Conservation (phyloP, 495 filamentous ascomycete species). For the Aspergillus nidulans region DNA sequence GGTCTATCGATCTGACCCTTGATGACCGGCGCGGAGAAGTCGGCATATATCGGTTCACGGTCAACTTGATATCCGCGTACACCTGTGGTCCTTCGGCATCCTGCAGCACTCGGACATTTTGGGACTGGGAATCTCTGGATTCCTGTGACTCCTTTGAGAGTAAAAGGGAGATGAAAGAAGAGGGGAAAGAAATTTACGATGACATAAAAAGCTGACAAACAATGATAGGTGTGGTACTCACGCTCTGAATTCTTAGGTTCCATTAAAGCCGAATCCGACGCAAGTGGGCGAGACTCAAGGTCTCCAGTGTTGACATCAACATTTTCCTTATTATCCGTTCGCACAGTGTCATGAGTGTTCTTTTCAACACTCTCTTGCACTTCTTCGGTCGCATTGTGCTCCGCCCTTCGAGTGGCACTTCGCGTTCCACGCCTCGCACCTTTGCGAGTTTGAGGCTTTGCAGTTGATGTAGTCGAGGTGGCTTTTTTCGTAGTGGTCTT, state of each 20-base stretch:
- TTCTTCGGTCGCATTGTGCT: slow-evolving; percentile 1
- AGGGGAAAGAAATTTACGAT: background rate
- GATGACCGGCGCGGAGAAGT: slow-evolving; percentile 11
- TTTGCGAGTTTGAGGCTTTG: slow-evolving; percentile 11
- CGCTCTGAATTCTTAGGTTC: slow-evolving; percentile 13
- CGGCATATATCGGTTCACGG: background rate
- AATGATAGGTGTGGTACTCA: slow-evolving; percentile 3
- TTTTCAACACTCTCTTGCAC: background rate
- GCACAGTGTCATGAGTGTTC: background rate
- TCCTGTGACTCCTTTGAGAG: background rate
- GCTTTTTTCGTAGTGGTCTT: slow-evolving; percentile 9
- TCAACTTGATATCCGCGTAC: background rate
- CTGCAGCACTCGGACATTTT: too few relatives aligned
- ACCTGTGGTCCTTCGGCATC: background rate
- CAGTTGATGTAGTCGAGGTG: background rate
- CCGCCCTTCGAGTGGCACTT: slow-evolving; percentile 7
- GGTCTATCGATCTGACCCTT: background rate
- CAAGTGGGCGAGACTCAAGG: background rate
- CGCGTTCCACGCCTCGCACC: slow-evolving; percentile 6
- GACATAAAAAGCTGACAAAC: background rate
- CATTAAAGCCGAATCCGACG: slow-evolving; percentile 2
- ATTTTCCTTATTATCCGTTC: slow-evolving; percentile 1
- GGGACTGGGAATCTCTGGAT: background rate
- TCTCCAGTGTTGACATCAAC: slow-evolving; percentile 1
- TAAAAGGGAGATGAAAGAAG: background rate